Base-by-base conservation (phyloP, 306 rosid genomes). In the Quercus alba region DNA sequence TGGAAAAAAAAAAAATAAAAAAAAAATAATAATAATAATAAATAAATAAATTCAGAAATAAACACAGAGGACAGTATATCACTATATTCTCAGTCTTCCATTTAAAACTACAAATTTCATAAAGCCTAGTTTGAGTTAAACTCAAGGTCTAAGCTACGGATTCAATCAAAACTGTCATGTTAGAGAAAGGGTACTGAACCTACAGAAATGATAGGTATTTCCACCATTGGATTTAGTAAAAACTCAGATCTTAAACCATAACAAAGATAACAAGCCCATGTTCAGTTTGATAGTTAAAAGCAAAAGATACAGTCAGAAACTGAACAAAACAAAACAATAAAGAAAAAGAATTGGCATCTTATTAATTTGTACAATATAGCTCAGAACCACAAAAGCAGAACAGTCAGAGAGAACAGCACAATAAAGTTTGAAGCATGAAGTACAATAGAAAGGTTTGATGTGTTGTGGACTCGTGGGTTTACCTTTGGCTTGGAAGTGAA, bases 401-500 rank as follows among this genome's bases (percentile, higher is more conserved):
- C 19, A 4, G 33, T 25, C 6, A 11, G 14, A 59, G 31, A 9
- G 13, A 59, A 59, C 15, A 9, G 13, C 25, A 59, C 6, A 17
- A 3, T 26, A 26, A 13, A 62, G 11, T 63, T 3, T 7, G 15
- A 23, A 26, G n/a, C 5, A 3, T 4, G 20, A 63, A 63, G 70
- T 14, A 28, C 11, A 28, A 28, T 33, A 63, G 7, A 63, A 63
- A 62, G n/a, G 33, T 63, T 63, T 63, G 38, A 13, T 63, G n/a
- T 63, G 38, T 25, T 35, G 49, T 61, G 46, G 46, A 38, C 11
- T 38, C 0, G 2, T 6, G 46, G 1, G 64, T 0, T 72, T 78
- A 84, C 94, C 90, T 86, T 61, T 67, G 86, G 9, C 74, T 4
- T 38, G 83, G 77, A 85, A 67, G 55, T 6, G 83, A 81, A 80